Base-by-base conservation (phyloP, 176 grass and related monocot genomes). In the Rhynchospora tenuis region DNA sequence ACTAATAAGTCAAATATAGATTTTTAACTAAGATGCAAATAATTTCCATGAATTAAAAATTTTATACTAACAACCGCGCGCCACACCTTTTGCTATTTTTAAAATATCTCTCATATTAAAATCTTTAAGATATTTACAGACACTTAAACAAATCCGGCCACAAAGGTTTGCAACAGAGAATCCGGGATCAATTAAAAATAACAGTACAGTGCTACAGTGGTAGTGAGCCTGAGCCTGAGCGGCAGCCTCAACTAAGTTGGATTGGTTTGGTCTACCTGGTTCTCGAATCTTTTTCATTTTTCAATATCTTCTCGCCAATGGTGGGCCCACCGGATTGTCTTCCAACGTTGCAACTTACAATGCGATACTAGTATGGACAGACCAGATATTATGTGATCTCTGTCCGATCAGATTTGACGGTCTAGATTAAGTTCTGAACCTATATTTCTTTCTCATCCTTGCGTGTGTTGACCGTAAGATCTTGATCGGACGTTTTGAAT, bases 211-310 rank as follows among this genome's bases (percentile, higher is more conserved):
- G 27, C 0, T 19, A 65, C 62, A 33, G 63, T 6, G 27, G 61
- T 27, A 20, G 65, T 31, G 5, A 69, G n/a, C 31, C 65, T 44
- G 33, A 17, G 8, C n/a, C 15, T 43, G 65, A 70, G 66, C 17
- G 38, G 66, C 66, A 70, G 29, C 31, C 16, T 69, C 31, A 38
- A 69, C 65, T 43, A 17, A 66, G 67, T 71, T 16, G 66, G 66
- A 11, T 72, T 48, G 20, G 4, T 74, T 2, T 46, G 42, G 16
- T 45, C 12, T 54, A 16, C 46, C 3, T 5, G 0, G 12, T 75
- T 74, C 71, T 27, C 72, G 72, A 54, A 75, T 75, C 72, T 75
- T 75, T 75, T 75, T 45, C 27, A 52, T 51, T 28, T 52, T 74
- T 74, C 46, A 52, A 74, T 74, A 26, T 50, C 46, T 42, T 5